phyloP scores from a whole-genome alignment of 129 eudicot genomes.

The Flaveria trinervia region DNA sequence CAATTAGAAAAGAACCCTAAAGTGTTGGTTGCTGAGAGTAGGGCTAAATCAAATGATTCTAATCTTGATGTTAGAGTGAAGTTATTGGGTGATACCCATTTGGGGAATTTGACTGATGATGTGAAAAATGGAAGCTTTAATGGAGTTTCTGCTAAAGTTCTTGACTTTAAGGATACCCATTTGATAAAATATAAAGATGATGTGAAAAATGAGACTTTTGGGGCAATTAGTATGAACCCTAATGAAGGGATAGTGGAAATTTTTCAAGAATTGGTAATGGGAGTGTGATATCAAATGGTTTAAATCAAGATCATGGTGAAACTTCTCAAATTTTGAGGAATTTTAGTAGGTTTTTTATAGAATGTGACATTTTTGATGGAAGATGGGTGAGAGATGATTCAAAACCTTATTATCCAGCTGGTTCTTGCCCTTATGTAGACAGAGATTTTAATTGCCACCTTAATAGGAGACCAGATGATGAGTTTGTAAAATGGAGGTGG shows the following conservation, averaged over 20 bases:
- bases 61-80: constrained; percentile 26
- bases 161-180: constrained; percentile 44
- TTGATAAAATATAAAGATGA: constrained; percentile 37
- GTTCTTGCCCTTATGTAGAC: constrained; percentile 82
- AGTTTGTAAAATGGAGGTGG: constrained; percentile 86
- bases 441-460: constrained; percentile 75
- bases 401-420: constrained; percentile 81
- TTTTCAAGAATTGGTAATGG: constrained; percentile 21
- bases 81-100: constrained; percentile 26
- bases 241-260: constrained; percentile 23
- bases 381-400: constrained; percentile 85
- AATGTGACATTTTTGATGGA: constrained; percentile 79
- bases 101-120: constrained; percentile 20
- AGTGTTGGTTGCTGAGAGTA: constrained; percentile 20
- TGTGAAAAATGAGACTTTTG: constrained; percentile 39
- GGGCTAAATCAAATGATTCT: constrained; percentile 36
- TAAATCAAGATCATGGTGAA: constrained; percentile 13
- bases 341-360: constrained; percentile 18
- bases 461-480: constrained; percentile 73
- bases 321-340: constrained; percentile 28
- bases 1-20: constrained; percentile 36
- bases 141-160: constrained; percentile 18
- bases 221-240: constrained; percentile 25
- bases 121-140: constrained; percentile 36
- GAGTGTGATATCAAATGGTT: constrained; percentile 33